phyloP scores from a whole-genome alignment of 306 rosid genomes.

The Quillaja saponaria region DNA sequence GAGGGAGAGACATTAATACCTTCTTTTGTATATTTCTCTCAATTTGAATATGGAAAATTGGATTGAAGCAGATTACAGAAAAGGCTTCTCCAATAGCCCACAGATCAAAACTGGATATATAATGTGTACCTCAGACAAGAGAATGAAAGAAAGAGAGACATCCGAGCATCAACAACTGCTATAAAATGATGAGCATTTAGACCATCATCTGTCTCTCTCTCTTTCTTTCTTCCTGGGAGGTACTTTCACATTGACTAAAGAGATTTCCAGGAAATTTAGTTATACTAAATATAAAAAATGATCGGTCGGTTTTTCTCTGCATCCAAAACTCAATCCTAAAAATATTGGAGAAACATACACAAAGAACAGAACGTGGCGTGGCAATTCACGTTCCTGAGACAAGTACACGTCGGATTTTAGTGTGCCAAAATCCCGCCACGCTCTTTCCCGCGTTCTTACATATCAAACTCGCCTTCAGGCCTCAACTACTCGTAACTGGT shows the following conservation, averaged over 20 bases:
- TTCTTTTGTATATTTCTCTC: slow-evolving; percentile 12
- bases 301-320: too few relatives aligned
- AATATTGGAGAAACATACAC: not conserved
- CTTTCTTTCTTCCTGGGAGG: not conserved
- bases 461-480: too few relatives aligned
- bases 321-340: too few relatives aligned
- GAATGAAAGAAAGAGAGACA: slow-evolving; percentile 5
- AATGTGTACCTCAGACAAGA: slow-evolving; percentile 3
- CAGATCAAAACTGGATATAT: not conserved
- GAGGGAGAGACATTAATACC: slow-evolving; percentile 30
- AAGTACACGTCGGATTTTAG: not conserved
- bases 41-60: not conserved
- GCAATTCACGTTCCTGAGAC: not conserved
- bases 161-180: not conserved
- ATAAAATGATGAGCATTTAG: not conserved
- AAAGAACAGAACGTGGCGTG: not conserved
- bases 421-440: not conserved
- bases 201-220: not conserved
- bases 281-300: slow-evolving; percentile 5
- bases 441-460: not conserved
- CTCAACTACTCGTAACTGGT: too few relatives aligned
- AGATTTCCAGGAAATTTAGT: slow-evolving; percentile 1
- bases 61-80: slow-evolving; percentile 1
- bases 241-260: not conserved
- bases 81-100: not conserved